Evolutionary conservation across 768 basidiomycete genomes (phyloP).

Genomic region (Russula abietina): DNA sequence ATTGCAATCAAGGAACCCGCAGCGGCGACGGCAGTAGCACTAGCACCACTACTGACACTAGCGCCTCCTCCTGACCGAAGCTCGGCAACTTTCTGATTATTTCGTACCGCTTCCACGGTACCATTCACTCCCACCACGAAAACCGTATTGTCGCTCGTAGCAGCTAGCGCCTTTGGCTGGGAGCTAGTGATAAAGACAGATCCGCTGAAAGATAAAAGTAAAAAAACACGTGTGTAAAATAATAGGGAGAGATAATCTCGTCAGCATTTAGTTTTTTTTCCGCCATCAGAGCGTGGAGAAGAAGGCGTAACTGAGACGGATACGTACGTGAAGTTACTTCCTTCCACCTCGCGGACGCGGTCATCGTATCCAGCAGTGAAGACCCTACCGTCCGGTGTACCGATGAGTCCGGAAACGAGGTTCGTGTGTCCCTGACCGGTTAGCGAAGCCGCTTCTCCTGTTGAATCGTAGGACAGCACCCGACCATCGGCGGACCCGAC

Average conservation of each 20-base stretch:
- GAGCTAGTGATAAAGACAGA: conserved; percentile 47
- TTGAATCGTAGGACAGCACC: conserved; percentile 53
- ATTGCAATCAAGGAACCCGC: conserved; percentile 52
- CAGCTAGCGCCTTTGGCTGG: conserved; percentile 65
- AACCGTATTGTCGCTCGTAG: conserved; percentile 52
- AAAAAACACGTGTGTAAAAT: not conserved
- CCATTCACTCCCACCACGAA: conserved; percentile 54
- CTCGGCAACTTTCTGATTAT: conserved; percentile 62
- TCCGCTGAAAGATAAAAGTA: conserved; percentile 35
- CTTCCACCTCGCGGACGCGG: conserved; percentile 57
- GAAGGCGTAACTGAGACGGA: not conserved
- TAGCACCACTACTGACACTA: conserved; percentile 30
- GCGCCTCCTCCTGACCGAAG: conserved; percentile 35
- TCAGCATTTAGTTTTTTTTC: conserved; percentile 5
- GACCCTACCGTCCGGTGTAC: conserved; percentile 43
- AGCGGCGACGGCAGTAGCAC: conserved; percentile 54
- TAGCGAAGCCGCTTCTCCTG: conserved; percentile 42
- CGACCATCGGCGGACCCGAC: conserved; percentile 79
- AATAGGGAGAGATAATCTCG: not conserved
- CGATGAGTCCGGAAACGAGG: conserved; percentile 57
- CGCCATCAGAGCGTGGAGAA: conserved; percentile 5
- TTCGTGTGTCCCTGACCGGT: conserved; percentile 65
- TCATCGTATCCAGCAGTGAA: conserved; percentile 82
- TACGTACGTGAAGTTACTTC: conserved; percentile 47
- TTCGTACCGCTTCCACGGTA: conserved; percentile 57